phyloP scores from a whole-genome alignment of 768 basidiomycete genomes.

The Tricholoma furcatifolium region DNA sequence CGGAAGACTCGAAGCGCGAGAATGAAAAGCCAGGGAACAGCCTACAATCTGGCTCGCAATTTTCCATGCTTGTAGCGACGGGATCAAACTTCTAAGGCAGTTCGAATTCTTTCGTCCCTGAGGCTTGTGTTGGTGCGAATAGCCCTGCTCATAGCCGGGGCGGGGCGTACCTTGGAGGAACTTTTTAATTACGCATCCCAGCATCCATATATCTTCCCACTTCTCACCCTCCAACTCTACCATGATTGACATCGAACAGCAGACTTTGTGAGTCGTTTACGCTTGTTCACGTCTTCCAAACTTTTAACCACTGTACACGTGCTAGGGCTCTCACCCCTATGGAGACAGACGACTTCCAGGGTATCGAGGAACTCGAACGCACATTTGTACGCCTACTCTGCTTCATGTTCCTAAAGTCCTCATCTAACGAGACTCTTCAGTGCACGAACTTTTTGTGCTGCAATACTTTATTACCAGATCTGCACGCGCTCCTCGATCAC shows the following conservation, averaged over 20 bases:
- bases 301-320: neutral
- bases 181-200: constrained; percentile 2
- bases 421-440: constrained; percentile 1
- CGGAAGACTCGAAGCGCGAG: constrained; percentile 5
- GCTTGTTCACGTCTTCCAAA: neutral
- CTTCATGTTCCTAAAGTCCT: neutral
- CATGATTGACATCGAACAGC: constrained; percentile 5
- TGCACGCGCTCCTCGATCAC: constrained; percentile 48
- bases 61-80: constrained; percentile 15
- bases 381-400: constrained; percentile 14
- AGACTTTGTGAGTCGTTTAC: constrained; percentile 4
- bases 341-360: constrained; percentile 7
- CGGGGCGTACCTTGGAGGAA: constrained; percentile 8
- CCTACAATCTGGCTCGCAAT: constrained; percentile 2
- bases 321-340: neutral
- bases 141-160: constrained; percentile 6
- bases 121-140: constrained; percentile 7
- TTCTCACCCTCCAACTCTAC: neutral
- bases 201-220: neutral
- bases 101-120: constrained; percentile 10
- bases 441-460: constrained; percentile 44
- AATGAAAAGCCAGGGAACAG: neutral
- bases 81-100: constrained; percentile 16
- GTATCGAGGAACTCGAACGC: constrained; percentile 15
- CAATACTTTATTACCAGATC: constrained; percentile 36